Percentiles rank a stretch among this genome's conserved stretches.
Evolutionary conservation across 108 stramenopile species (phyloP).

Genomic region (Cyclostephanos invisitatus): DNA sequence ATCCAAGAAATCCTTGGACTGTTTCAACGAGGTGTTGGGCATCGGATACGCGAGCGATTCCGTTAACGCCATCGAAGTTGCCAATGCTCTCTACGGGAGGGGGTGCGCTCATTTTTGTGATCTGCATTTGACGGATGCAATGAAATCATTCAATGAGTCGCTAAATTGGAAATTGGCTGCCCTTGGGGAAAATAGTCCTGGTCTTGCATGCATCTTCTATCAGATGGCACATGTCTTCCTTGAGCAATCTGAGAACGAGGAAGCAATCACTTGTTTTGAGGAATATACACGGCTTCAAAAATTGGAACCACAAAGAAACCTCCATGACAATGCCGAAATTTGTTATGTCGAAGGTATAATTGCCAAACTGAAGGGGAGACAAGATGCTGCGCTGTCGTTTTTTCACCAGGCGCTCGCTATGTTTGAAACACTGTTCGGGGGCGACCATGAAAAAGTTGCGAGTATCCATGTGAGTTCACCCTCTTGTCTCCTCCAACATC

Average conservation of each 20-base stretch:
- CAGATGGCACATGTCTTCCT: constrained; percentile 54
- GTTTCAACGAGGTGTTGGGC: constrained; percentile 49
- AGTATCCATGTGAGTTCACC: constrained; percentile 34
- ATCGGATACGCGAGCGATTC: constrained; percentile 45
- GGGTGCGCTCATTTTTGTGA: constrained; percentile 50
- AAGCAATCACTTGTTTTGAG: constrained; percentile 45
- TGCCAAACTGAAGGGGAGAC: constrained; percentile 39
- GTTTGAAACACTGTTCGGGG: constrained; percentile 45
- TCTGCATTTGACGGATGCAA: constrained; percentile 44
- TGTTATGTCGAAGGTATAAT: constrained; percentile 46
- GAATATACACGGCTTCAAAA: constrained; percentile 40
- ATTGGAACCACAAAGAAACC: constrained; percentile 38
- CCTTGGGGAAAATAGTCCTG: constrained; percentile 44
- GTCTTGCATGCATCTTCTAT: constrained; percentile 51
- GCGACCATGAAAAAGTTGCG: constrained; percentile 43
- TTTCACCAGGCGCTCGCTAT: constrained; percentile 43
- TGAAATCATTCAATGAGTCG: constrained; percentile 54
- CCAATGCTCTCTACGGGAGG: constrained; percentile 53
- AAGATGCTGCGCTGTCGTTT: constrained; percentile 34
- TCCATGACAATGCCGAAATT: constrained; percentile 49
- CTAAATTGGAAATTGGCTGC: constrained; percentile 53
- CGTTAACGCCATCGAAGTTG: constrained; percentile 41
- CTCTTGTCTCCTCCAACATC: background rate
- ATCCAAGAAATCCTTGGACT: constrained; percentile 31
- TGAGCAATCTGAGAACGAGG: constrained; percentile 35